phyloP scores from a whole-genome alignment of 352 stramenopile genomes.

The Hyaloperonospora brassicae region DNA sequence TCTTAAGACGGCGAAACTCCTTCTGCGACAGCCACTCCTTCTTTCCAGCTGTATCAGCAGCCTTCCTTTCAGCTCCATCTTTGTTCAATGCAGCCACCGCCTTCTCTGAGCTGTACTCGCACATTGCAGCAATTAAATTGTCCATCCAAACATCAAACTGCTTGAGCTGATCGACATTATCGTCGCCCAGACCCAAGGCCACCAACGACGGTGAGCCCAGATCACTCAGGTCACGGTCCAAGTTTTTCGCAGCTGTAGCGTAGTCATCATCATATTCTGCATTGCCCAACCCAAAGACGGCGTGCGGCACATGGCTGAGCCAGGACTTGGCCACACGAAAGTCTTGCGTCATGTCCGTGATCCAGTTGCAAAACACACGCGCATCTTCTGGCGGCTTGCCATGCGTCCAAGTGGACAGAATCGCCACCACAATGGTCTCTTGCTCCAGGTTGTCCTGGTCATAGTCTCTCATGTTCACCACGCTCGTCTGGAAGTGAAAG shows the following conservation, averaged over 20 bases:
- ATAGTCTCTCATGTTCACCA: conserved; percentile 86
- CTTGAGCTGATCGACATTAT: conserved; percentile 75
- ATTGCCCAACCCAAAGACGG: conserved; percentile 82
- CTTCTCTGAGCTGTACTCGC: conserved; percentile 55
- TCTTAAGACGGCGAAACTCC: conserved; percentile 79
- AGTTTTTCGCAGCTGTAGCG: conserved; percentile 65
- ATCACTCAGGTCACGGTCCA: conserved; percentile 49
- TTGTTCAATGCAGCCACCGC: conserved; percentile 14
- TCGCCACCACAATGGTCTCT: conserved; percentile 70
- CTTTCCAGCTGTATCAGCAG: conserved; percentile 13
- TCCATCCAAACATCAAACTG: conserved; percentile 81
- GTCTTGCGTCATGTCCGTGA: conserved; percentile 84
- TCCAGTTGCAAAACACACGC: conserved; percentile 75
- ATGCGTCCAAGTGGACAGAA: conserved; percentile 83
- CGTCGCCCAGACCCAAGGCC: conserved; percentile 59
- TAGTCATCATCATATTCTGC: conserved; percentile 86
- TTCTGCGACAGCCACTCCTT: conserved; percentile 72
- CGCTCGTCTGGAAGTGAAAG: conserved; percentile 75
- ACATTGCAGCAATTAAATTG: conserved; percentile 70
- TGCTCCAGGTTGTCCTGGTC: conserved; percentile 87
- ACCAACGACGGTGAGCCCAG: conserved; percentile 63
- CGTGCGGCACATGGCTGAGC: conserved; percentile 63
- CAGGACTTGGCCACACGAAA: conserved; percentile 84
- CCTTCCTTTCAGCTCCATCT: conserved; percentile 10
- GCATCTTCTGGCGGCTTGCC: conserved; percentile 69